These are phyloP conservation scores for Prunus yedoensis DNA, from an alignment of 331 rosid genomes.

Conservation along the genomic window DNA sequence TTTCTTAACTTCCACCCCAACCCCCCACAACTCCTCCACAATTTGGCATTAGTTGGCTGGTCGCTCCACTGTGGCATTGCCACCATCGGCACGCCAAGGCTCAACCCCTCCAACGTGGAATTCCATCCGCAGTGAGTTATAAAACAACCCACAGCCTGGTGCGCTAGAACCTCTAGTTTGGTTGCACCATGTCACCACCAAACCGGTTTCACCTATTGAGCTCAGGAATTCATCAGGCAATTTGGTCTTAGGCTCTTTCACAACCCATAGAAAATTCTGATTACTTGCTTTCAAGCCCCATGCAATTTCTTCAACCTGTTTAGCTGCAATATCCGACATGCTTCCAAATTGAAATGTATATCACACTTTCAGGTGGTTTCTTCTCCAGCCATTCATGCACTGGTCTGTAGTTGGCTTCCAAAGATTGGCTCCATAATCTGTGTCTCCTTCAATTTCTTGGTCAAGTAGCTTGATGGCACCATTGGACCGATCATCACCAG, in stretches of 20 bases:
- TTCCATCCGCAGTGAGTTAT: conserved; percentile 48
- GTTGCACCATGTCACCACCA: conserved; percentile 47
- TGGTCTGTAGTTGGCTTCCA: conserved; percentile 18
- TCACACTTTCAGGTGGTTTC: conserved; percentile 24
- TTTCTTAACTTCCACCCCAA: conserved; percentile 30
- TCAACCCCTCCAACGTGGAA: conserved; percentile 38
- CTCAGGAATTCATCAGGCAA: conserved; percentile 16
- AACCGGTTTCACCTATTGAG: conserved; percentile 24
- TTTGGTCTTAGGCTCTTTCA: conserved; percentile 25
- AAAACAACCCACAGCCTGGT: conserved; percentile 41
- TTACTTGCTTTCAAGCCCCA: conserved; percentile 34
- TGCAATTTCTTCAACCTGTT: conserved; percentile 44
- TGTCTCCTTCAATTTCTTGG: conserved; percentile 26
- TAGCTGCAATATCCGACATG: conserved; percentile 22
- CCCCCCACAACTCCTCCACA: conserved; percentile 37
- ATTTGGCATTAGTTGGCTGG: conserved; percentile 42
- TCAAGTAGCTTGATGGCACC: conserved; percentile 40
- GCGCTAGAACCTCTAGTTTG: conserved; percentile 40
- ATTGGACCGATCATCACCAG: conserved; percentile 30
- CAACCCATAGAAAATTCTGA: conserved; percentile 34
- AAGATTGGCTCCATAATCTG: conserved; percentile 19
- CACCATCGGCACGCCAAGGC: conserved; percentile 46
- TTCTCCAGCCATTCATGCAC: conserved; percentile 33
- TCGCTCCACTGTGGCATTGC: conserved; percentile 43
- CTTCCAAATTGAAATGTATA: conserved; percentile 47